Conservation (phyloP, 2,329 filamentous ascomycete genomes). For the Colletotrichum kahawae region DNA sequence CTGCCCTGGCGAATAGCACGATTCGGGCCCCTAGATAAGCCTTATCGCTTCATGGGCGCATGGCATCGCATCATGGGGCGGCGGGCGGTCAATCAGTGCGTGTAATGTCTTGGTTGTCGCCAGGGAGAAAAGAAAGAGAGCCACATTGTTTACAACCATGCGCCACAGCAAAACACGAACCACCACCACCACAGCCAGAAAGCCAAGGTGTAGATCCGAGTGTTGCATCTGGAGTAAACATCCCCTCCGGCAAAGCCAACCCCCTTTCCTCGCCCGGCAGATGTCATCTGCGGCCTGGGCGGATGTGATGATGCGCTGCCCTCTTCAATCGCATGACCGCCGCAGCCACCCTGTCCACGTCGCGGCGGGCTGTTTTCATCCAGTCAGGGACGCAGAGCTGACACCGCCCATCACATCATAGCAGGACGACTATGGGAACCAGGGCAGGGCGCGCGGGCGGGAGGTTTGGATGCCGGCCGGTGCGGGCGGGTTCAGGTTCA, state of each 20-base stretch:
- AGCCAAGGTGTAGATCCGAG: not conserved
- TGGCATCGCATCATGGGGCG: not conserved
- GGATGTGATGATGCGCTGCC: not conserved
- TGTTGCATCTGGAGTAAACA: not conserved
- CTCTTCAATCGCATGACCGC: constrained; percentile 7
- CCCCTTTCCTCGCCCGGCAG: constrained; percentile 3
- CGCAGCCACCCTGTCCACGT: constrained; percentile 18
- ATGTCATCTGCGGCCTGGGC: constrained; percentile 11
- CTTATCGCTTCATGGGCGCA: constrained; percentile 3
- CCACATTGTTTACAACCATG: not conserved
- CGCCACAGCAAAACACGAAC: not conserved
- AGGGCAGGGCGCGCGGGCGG: not conserved
- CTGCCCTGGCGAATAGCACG: not conserved
- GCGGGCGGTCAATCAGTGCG: not conserved
- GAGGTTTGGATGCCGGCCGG: not conserved
- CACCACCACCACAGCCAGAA: not conserved
- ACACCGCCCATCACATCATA: constrained; percentile 15
- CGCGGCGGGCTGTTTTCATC: constrained; percentile 14
- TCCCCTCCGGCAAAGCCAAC: not conserved
- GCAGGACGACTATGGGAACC: not conserved
- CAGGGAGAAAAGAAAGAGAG: not conserved
- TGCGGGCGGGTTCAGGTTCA: not conserved
- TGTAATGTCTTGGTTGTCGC: not conserved
- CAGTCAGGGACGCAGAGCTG: constrained; percentile 6
- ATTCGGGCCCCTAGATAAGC: not conserved